Evolutionary conservation across 495 filamentous ascomycete species (phyloP).

Genomic region (Daldinia caldariorum): DNA sequence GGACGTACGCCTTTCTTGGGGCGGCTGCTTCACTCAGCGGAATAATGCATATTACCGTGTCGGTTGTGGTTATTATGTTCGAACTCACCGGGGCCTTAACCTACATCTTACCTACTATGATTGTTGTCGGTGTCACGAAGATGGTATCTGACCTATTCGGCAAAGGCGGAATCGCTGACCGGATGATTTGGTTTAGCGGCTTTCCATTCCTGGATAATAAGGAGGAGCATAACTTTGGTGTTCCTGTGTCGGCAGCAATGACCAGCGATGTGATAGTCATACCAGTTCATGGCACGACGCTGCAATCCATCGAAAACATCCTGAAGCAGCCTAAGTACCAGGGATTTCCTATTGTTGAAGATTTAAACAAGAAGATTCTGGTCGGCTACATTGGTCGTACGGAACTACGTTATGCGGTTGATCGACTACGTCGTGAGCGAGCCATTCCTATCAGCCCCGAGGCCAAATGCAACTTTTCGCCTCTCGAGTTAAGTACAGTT

Average conservation of each 20-base stretch:
- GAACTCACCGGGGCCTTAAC: conserved; percentile 94
- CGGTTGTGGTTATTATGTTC: conserved; percentile 98
- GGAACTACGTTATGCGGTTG: conserved; percentile 91
- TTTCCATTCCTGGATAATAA: conserved; percentile 98
- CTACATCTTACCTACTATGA: conserved; percentile 98
- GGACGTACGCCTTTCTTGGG: conserved; percentile 94
- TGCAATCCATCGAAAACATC: conserved; percentile 77
- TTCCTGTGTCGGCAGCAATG: conserved; percentile 94
- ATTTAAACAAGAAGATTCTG: conserved; percentile 72
- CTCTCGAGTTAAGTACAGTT: conserved; percentile 60
- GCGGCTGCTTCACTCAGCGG: conserved; percentile 95
- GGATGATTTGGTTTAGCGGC: conserved; percentile 99
- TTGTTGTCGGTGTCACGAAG: conserved; percentile 97
- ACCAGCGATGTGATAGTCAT: conserved; percentile 79
- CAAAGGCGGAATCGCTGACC: conserved; percentile 95
- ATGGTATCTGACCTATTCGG: conserved; percentile 90
- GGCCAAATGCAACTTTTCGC: conserved; percentile 78
- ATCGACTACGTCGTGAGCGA: conserved; percentile 81
- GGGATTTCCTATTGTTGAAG: conserved; percentile 92
- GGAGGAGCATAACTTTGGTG: conserved; percentile 96
- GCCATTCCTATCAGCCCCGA: conserved; percentile 69
- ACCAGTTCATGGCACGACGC: conserved; percentile 76
- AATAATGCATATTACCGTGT: conserved; percentile 97
- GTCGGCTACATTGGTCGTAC: conserved; percentile 96
- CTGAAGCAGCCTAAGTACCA: conserved; percentile 87